These are phyloP conservation scores for Yamadazyma mexicana DNA, from an alignment of 1,139 yeast species.

Conservation along the genomic window DNA sequence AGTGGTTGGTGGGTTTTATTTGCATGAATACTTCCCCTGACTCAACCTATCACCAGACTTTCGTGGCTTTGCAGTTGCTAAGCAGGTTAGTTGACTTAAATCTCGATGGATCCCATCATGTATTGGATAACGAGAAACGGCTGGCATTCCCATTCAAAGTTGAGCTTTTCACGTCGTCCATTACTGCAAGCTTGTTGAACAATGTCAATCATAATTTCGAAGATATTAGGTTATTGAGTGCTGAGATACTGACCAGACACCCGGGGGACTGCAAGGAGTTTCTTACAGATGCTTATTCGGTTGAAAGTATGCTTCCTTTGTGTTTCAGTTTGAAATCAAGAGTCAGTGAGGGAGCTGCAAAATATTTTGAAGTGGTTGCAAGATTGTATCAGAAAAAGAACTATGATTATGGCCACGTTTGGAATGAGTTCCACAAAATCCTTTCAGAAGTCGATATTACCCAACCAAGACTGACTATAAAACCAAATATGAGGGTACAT, in stretches of 20 bases:
- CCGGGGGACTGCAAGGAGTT: background rate
- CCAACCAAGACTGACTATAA: no score
- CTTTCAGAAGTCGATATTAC: background rate
- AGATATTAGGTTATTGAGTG: conserved; percentile 63
- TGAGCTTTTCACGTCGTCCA: conserved; percentile 17
- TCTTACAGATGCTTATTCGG: background rate
- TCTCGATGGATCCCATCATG: conserved; percentile 41
- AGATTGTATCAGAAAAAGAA: conserved; percentile 16
- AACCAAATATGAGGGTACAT: conserved; percentile 50
- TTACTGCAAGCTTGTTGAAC: conserved; percentile 54
- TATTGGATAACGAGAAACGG: conserved; percentile 6
- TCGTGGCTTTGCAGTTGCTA: conserved; percentile 52
- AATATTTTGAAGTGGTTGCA: conserved; percentile 53
- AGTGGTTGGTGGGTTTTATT: conserved; percentile 41
- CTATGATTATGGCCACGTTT: background rate
- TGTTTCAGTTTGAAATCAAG: conserved; percentile 64
- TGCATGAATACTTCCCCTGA: conserved; percentile 57
- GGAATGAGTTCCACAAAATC: background rate
- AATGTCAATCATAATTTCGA: conserved; percentile 71
- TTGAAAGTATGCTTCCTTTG: conserved; percentile 30
- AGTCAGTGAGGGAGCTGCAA: conserved; percentile 81
- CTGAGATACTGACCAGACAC: conserved; percentile 35
- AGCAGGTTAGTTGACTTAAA: conserved; percentile 54
- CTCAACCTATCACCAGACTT: conserved; percentile 63
- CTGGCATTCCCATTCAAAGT: conserved; percentile 20